Evolutionary conservation across 495 filamentous ascomycete species (phyloP).

Genomic region (Xylaria telfairii): DNA sequence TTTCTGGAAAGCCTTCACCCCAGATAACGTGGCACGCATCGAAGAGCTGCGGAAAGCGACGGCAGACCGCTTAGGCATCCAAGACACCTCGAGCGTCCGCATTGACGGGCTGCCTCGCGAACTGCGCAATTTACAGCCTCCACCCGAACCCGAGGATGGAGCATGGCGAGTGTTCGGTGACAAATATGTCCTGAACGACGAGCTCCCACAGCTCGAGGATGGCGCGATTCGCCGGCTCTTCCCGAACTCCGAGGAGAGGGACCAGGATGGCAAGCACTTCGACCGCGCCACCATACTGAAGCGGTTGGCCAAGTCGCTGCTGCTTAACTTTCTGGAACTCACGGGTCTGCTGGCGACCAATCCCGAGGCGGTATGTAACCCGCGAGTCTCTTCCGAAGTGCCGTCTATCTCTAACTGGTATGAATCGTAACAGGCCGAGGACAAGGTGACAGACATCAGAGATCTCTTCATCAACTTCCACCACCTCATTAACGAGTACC

Average conservation of each 20-base stretch:
- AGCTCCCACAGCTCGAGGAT: conserved; percentile 69
- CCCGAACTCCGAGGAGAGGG: conserved; percentile 49
- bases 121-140: conserved; percentile 81
- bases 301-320: conserved; percentile 76
- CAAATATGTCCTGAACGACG: conserved; percentile 67
- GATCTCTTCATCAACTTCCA: conserved; percentile 87
- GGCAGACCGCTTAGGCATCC: conserved; percentile 36
- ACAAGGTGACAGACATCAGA: conserved; percentile 77
- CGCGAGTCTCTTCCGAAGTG: background rate
- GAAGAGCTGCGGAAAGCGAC: conserved; percentile 54
- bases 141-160: conserved; percentile 71
- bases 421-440: conserved; percentile 43
- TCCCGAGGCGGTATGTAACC: conserved; percentile 57
- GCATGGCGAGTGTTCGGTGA: conserved; percentile 79
- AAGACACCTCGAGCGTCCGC: conserved; percentile 37
- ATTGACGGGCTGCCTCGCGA: conserved; percentile 70
- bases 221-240: conserved; percentile 75
- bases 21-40: conserved; percentile 73
- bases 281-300: conserved; percentile 80
- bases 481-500: conserved; percentile 89
- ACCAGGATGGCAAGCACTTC: conserved; percentile 55
- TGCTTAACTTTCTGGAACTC: conserved; percentile 86
- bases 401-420: conserved; percentile 19
- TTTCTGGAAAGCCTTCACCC: conserved; percentile 88
- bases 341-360: conserved; percentile 70